Evolutionary conservation across 805 yeast species (phyloP).

Genomic region (Candida sakaeoensis): DNA sequence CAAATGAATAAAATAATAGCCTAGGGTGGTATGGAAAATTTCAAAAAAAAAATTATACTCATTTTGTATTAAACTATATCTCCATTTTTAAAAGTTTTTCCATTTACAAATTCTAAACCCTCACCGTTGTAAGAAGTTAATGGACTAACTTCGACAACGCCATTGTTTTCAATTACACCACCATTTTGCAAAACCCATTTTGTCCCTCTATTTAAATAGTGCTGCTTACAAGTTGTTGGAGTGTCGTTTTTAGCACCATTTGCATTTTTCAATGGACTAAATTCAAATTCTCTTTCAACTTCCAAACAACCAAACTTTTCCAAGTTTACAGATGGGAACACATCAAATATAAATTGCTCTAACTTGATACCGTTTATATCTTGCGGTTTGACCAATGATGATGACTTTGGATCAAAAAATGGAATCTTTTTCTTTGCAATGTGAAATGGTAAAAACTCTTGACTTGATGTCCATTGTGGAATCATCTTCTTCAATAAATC

Average conservation of each 20-base stretch:
- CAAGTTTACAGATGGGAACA: slow-evolving; percentile 74
- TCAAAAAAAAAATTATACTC: slow-evolving; percentile 4
- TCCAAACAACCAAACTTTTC: slow-evolving; percentile 84
- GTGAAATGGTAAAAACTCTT: slow-evolving; percentile 80
- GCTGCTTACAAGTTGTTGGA: slow-evolving; percentile 73
- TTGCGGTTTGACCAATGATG: slow-evolving; percentile 54
- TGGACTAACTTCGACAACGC: slow-evolving; percentile 73
- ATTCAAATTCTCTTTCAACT: slow-evolving; percentile 80
- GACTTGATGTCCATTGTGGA: slow-evolving; percentile 67
- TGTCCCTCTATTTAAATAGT: slow-evolving; percentile 63
- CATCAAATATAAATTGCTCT: slow-evolving; percentile 96
- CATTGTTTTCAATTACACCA: slow-evolving; percentile 48
- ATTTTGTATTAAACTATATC: slow-evolving; percentile 17
- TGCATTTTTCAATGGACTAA: slow-evolving; percentile 91
- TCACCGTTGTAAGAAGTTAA: slow-evolving; percentile 73
- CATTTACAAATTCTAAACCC: slow-evolving; percentile 56
- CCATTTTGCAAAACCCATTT: slow-evolving; percentile 73
- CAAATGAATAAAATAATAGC: slow-evolving; percentile 51
- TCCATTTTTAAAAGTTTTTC: slow-evolving; percentile 35
- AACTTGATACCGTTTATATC: slow-evolving; percentile 88
- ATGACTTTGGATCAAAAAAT: slow-evolving; percentile 43
- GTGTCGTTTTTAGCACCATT: slow-evolving; percentile 79
- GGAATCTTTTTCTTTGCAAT: slow-evolving; percentile 90
- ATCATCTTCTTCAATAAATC: slow-evolving; percentile 59
- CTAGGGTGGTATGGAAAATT: slow-evolving; percentile 5